These are phyloP conservation scores for Grosmannia clavigera DNA, from an alignment of 2,329 filamentous ascomycete genomes.

Conservation along the genomic window DNA sequence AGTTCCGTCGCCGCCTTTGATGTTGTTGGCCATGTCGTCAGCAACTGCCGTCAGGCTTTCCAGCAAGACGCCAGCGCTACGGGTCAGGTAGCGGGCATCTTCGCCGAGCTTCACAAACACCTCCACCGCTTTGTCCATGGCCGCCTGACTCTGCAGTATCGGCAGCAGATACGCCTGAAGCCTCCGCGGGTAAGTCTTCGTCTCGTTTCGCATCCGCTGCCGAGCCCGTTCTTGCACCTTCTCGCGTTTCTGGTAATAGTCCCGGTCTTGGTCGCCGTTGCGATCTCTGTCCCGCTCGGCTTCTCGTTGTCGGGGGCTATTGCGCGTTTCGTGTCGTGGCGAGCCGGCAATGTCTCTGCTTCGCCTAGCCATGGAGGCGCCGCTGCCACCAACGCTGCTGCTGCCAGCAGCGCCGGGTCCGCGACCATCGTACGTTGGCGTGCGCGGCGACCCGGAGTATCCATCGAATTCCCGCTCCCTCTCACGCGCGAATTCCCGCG, in stretches of 20 bases:
- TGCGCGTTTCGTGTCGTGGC: conserved; percentile 3
- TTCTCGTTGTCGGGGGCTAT: not conserved
- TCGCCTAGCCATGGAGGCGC: not conserved
- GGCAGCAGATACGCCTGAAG: conserved; percentile 9
- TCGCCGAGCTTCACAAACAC: conserved; percentile 12
- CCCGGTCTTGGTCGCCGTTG: conserved; percentile 1
- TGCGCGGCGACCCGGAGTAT: conserved; percentile 8
- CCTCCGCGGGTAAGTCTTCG: conserved; percentile 7
- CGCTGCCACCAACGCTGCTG: conserved; percentile 1
- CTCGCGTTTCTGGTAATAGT: not conserved
- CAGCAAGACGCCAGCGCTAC: conserved; percentile 8
- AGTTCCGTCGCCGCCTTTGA: conserved; percentile 1
- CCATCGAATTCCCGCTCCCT: not conserved
- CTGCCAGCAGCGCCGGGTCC: not conserved
- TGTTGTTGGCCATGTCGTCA: conserved; percentile 5
- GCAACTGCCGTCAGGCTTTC: conserved; percentile 9
- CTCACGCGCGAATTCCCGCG: not conserved
- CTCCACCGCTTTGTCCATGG: conserved; percentile 10
- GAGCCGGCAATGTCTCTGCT: conserved; percentile 2
- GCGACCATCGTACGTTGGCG: conserved; percentile 1
- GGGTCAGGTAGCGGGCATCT: conserved; percentile 11
- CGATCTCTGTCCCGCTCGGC: conserved; percentile 11
- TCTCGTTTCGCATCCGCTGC: conserved; percentile 7
- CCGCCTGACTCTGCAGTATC: conserved; percentile 9
- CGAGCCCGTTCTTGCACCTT: not conserved